Percentiles rank a stretch among this genome's conserved stretches.
phyloP scores from a whole-genome alignment of 345 rosid species.

The Heritiera fomes region DNA sequence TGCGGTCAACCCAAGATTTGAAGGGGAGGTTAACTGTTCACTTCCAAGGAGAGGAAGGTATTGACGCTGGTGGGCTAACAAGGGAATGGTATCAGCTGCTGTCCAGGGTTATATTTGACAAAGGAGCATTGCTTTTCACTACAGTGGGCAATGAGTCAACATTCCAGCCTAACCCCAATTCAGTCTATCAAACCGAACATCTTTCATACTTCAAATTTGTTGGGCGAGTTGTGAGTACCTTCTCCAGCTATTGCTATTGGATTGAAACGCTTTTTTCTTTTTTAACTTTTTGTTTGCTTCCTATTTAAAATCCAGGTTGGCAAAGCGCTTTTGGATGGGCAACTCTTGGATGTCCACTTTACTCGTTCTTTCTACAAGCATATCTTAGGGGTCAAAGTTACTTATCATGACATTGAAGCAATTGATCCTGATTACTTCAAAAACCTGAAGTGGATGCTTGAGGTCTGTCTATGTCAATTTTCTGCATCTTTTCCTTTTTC shows the following conservation, averaged over 20 bases:
- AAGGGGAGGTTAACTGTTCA: slow-evolving; percentile 93
- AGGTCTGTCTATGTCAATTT: slow-evolving; percentile 49
- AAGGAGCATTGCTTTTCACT: slow-evolving; percentile 90
- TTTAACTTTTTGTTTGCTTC: slow-evolving; percentile 20
- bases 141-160: slow-evolving; percentile 98
- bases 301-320: slow-evolving; percentile 62
- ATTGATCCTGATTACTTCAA: slow-evolving; percentile 91
- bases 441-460: slow-evolving; percentile 95
- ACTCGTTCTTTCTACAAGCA: slow-evolving; percentile 99
- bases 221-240: slow-evolving; percentile 86
- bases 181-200: slow-evolving; percentile 96
- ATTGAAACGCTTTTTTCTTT: not conserved
- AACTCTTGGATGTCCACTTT: slow-evolving; percentile 93
- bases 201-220: slow-evolving; percentile 96
- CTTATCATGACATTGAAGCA: slow-evolving; percentile 96
- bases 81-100: slow-evolving; percentile 99
- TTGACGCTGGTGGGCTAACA: slow-evolving; percentile 99
- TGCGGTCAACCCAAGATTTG: slow-evolving; percentile 81
- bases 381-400: slow-evolving; percentile 85
- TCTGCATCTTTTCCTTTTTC: not conserved
- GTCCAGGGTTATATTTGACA: slow-evolving; percentile 95
- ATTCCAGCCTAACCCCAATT: slow-evolving; percentile 97
- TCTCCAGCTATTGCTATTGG: slow-evolving; percentile 14
- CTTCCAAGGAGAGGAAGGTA: slow-evolving; percentile 98
- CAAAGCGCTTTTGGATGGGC: slow-evolving; percentile 94